A percentile compares a stretch with the other conserved stretches of the same genome.
Evolutionary conservation across 768 basidiomycete species (phyloP).

Genomic region (Cubamyces sp.): DNA sequence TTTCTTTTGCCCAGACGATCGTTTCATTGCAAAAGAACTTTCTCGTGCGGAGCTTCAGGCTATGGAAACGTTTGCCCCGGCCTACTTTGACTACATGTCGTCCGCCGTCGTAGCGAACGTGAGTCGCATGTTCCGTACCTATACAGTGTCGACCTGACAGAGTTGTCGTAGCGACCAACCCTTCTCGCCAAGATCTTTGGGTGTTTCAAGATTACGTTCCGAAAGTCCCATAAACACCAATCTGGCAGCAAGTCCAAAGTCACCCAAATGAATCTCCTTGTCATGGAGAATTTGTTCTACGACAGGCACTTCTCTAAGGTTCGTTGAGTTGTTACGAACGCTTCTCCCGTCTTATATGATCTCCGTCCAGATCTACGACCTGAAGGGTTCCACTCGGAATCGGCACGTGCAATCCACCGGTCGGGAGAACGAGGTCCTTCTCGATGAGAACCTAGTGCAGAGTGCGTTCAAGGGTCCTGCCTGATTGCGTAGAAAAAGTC

Average conservation of each 20-base stretch:
- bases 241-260: conserved; percentile 69
- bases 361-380: conserved; percentile 82
- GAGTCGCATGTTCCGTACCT: conserved; percentile 33
- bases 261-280: conserved; percentile 91
- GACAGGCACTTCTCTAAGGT: conserved; percentile 90
- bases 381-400: conserved; percentile 95
- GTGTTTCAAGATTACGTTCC: conserved; percentile 92
- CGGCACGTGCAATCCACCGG: conserved; percentile 91
- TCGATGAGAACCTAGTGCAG: conserved; percentile 96
- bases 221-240: conserved; percentile 75
- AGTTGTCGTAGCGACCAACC: conserved; percentile 74
- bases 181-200: conserved; percentile 96
- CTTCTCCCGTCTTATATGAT: conserved; percentile 8
- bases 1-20: conserved; percentile 67
- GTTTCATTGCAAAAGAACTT: conserved; percentile 97
- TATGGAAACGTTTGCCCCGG: conserved; percentile 95
- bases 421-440: conserved; percentile 87
- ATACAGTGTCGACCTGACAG: neutral
- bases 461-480: conserved; percentile 45
- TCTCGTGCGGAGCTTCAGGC: conserved; percentile 90
- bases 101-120: conserved; percentile 89
- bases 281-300: conserved; percentile 98
- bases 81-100: conserved; percentile 98
- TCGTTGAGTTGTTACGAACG: neutral
- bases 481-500: neutral